phyloP scores from a whole-genome alignment of 1,284 basidiomycete species.

The Xerocomus amazonicus region DNA sequence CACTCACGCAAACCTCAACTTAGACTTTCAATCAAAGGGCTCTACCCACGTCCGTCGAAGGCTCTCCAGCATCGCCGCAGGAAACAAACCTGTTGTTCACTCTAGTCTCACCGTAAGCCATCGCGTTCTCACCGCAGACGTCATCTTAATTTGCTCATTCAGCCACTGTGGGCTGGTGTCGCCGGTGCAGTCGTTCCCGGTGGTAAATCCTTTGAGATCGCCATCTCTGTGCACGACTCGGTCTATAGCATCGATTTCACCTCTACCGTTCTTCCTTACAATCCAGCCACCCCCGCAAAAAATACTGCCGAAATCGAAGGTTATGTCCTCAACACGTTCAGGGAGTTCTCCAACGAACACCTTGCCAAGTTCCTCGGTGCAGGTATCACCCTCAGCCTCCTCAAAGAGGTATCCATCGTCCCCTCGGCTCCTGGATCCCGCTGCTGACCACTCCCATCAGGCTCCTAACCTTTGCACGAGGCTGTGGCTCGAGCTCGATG shows the following conservation, averaged over 20 bases:
- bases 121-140: constrained; percentile 18
- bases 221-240: constrained; percentile 74
- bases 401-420: constrained; percentile 41
- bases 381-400: constrained; percentile 48
- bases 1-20: constrained; percentile 28
- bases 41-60: constrained; percentile 62
- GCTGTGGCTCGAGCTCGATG: constrained; percentile 72
- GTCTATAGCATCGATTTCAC: constrained; percentile 77
- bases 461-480: constrained; percentile 73
- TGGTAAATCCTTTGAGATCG: constrained; percentile 60
- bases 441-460: constrained; percentile 34
- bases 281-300: constrained; percentile 44
- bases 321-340: constrained; percentile 56
- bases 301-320: constrained; percentile 57
- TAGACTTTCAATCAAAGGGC: constrained; percentile 58
- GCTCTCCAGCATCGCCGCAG: constrained; percentile 51
- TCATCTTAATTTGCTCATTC: constrained; percentile 19
- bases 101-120: constrained; percentile 61
- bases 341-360: constrained; percentile 68
- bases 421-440: constrained; percentile 10
- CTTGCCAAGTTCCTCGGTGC: constrained; percentile 79
- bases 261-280: constrained; percentile 50
- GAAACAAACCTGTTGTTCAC: constrained; percentile 48
- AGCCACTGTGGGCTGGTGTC: constrained; percentile 84
- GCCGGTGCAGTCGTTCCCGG: constrained; percentile 58